These are phyloP conservation scores for Celoporthe dispersa DNA, from an alignment of 2,329 filamentous ascomycete species.

Conservation along the genomic window DNA sequence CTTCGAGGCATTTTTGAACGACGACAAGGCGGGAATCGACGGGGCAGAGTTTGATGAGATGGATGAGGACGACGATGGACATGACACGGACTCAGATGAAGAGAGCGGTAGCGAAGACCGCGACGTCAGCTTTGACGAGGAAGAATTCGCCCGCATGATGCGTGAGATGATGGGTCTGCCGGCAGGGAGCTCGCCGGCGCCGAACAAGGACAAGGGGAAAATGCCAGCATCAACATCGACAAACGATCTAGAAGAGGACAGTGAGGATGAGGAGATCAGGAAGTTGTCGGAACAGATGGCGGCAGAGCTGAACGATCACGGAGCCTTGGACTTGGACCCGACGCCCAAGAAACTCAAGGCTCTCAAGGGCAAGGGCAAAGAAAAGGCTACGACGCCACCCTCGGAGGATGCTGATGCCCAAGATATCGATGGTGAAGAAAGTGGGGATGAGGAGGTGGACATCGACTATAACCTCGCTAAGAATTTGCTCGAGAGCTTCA, in stretches of 20 bases:
- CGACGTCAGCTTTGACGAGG: slow-evolving; percentile 80
- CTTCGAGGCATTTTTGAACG: slow-evolving; percentile 91
- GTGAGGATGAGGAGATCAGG: slow-evolving; percentile 65
- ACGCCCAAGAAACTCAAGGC: slow-evolving; percentile 39
- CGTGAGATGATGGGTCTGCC: slow-evolving; percentile 83
- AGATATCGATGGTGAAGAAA: slow-evolving; percentile 54
- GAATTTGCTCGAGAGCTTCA: slow-evolving; percentile 91
- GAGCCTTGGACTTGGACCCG: slow-evolving; percentile 63
- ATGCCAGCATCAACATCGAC: not conserved
- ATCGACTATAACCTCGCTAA: slow-evolving; percentile 87
- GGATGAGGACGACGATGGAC: slow-evolving; percentile 65
- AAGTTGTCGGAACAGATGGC: slow-evolving; percentile 73
- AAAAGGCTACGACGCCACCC: slow-evolving; percentile 2
- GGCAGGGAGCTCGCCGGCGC: slow-evolving; percentile 1
- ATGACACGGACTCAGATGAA: slow-evolving; percentile 43
- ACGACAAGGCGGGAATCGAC: slow-evolving; percentile 79
- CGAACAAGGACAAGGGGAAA: slow-evolving; percentile 22
- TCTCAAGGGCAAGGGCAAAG: slow-evolving; percentile 35
- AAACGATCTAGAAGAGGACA: slow-evolving; percentile 36
- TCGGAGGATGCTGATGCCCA: slow-evolving; percentile 26
- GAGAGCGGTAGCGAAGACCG: slow-evolving; percentile 71
- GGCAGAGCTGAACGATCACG: slow-evolving; percentile 70
- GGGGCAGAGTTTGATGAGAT: slow-evolving; percentile 76
- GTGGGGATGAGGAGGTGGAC: slow-evolving; percentile 65
- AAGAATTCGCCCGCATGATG: slow-evolving; percentile 87